Evolutionary conservation across 2,329 filamentous ascomycete species (phyloP), one percentile per base, ranked within the genome.

Genomic region (Trichoderma simmonsii): DNA sequence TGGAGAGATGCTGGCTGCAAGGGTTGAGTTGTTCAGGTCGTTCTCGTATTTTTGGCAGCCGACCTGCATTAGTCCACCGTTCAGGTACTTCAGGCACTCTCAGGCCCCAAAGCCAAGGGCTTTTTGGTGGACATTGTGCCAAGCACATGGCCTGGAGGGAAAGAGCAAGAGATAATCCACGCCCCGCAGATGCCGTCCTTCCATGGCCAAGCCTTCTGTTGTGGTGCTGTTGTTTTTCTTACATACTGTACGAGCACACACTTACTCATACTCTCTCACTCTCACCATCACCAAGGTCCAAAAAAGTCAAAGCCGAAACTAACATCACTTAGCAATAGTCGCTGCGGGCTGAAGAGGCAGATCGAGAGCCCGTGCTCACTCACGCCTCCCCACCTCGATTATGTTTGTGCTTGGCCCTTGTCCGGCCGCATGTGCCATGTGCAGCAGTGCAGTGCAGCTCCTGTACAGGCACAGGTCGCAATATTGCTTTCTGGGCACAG

Each of bases 11-110:
- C 30, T 57, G 59, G 26, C 32, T 56, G 68, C 68, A 64, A 64
- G 68, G 69, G 51, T 36, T 36, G 69, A 34, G 34, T 51, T 64
- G 69, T 60, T 48, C 61, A 59, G 60, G 69, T 65, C 63, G 61
- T 54, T 69, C 72, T 74, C 73, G 73, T 74, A 74, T 73, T 74
- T 71, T 71, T 72, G 67, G 66, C 70, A 71, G 62, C 69, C 69
- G 54, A 60, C 69, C 69, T 65, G 69, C 61, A 65, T 71, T 65
- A 65, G 69, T 26, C 56, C 67, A 62, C 57, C 67, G 57, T 15
- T 43, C n/a, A 70, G 36, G 56, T 18, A 66, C 63, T 36, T 26
- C 39, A 34, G 63, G 56, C 28, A 21, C 30, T 60, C 36, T 36
- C 39, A 54, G 63, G 63, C 63, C 43, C 63, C 43, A 26, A 26